phyloP scores from a whole-genome alignment of 441 rosid genomes.

The California macrophylla region DNA sequence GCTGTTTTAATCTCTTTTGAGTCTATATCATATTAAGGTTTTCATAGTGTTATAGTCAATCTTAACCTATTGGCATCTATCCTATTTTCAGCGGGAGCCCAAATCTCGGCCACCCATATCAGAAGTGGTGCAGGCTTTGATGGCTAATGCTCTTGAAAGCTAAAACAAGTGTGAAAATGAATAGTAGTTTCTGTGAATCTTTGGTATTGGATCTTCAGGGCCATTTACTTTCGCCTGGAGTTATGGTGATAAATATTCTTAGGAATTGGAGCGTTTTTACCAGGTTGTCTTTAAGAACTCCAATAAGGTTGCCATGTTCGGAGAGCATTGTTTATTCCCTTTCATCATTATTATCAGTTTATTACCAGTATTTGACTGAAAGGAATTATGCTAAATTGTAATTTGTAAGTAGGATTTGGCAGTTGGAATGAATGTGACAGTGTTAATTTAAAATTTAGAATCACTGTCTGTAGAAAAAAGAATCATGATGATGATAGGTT shows the following conservation, averaged over 20 bases:
- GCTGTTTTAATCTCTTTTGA: not conserved
- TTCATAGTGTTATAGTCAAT: not conserved
- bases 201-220: not conserved
- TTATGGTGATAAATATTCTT: not conserved
- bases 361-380: not conserved
- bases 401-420: not conserved
- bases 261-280: not conserved
- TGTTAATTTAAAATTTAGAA: too few species aligned
- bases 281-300: not conserved
- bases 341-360: too few species aligned
- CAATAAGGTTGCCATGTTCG: not conserved
- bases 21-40: not conserved
- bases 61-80: not conserved
- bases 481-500: too few species aligned
- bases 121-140: slow-evolving; percentile 73
- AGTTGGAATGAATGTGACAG: too few species aligned
- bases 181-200: not conserved
- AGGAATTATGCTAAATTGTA: too few species aligned
- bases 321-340: not conserved
- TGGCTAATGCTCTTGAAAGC: slow-evolving; percentile 9
- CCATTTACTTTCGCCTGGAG: not conserved
- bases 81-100: slow-evolving; percentile 48
- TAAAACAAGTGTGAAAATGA: not conserved
- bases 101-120: slow-evolving; percentile 76
- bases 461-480: too few species aligned